These are phyloP conservation scores for Combretum micranthum DNA, from an alignment of 345 rosid species.

Conservation along the genomic window DNA sequence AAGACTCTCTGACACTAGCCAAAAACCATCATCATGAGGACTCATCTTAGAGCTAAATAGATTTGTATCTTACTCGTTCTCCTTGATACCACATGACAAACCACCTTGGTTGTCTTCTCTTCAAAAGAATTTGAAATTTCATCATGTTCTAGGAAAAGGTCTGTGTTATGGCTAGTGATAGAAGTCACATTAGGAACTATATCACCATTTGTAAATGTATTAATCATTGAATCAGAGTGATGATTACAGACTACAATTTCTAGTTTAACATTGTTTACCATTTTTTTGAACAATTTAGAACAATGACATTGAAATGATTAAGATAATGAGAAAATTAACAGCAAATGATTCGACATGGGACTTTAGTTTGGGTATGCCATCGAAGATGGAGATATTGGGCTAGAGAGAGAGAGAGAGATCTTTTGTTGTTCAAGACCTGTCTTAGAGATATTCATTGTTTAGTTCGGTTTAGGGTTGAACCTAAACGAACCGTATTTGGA, in stretches of 20 bases:
- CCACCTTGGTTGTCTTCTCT: conserved; percentile 21
- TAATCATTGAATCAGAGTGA: no score
- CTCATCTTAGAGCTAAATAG: conserved; percentile 6
- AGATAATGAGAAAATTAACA: not conserved
- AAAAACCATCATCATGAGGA: conserved; percentile 14
- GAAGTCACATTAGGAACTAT: conserved; percentile 27
- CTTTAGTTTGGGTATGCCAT: no score
- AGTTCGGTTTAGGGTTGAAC: no score
- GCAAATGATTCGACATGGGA: not conserved
- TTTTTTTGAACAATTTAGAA: no score
- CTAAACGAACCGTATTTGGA: no score
- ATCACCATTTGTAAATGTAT: conserved; percentile 31
- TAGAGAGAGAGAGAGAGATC: no score
- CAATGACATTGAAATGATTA: conserved; percentile 4
- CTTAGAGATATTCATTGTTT: no score
- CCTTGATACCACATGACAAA: conserved; percentile 12
- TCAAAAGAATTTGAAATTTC: not conserved
- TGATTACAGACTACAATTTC: no score
- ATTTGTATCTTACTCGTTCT: conserved; percentile 17
- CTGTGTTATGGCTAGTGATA: conserved; percentile 21
- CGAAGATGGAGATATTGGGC: no score
- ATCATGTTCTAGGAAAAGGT: conserved; percentile 21
- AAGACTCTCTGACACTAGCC: conserved; percentile 17
- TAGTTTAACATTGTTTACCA: no score
- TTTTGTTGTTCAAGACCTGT: no score